phyloP scores from a whole-genome alignment of 306 rosid species.

The Prunus campanulata region DNA sequence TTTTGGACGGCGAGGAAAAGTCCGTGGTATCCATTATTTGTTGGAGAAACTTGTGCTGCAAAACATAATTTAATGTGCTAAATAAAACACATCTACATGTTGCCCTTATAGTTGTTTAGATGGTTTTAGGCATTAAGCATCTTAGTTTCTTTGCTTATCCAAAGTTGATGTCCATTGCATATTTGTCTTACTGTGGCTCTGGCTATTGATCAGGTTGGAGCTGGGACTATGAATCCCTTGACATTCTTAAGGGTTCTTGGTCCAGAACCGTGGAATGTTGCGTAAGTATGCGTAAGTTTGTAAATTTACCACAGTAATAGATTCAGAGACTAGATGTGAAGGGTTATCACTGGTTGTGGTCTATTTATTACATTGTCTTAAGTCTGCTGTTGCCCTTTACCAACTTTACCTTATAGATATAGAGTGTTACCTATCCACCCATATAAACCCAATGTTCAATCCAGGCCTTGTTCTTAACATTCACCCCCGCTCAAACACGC shows the following conservation, averaged over 20 bases:
- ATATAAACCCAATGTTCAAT: neutral
- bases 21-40: neutral
- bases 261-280: constrained; percentile 99
- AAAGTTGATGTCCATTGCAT: neutral
- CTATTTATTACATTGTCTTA: neutral
- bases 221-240: constrained; percentile 98
- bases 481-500: neutral
- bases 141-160: neutral
- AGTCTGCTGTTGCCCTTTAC: neutral
- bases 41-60: neutral
- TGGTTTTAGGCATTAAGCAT: constrained; percentile 5
- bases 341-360: neutral
- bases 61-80: neutral
- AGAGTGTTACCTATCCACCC: neutral
- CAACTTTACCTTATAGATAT: neutral
- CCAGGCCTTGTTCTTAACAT: neutral
- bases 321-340: neutral
- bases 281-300: constrained; percentile 81
- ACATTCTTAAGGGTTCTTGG: constrained; percentile 96
- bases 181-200: constrained; percentile 2
- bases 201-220: constrained; percentile 79
- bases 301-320: neutral
- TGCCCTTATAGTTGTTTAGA: neutral
- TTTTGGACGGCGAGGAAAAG: neutral
- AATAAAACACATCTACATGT: neutral